Evolutionary conservation across 2,329 filamentous ascomycete genomes (phyloP).

Genomic region (Zymoseptoria tritici): DNA sequence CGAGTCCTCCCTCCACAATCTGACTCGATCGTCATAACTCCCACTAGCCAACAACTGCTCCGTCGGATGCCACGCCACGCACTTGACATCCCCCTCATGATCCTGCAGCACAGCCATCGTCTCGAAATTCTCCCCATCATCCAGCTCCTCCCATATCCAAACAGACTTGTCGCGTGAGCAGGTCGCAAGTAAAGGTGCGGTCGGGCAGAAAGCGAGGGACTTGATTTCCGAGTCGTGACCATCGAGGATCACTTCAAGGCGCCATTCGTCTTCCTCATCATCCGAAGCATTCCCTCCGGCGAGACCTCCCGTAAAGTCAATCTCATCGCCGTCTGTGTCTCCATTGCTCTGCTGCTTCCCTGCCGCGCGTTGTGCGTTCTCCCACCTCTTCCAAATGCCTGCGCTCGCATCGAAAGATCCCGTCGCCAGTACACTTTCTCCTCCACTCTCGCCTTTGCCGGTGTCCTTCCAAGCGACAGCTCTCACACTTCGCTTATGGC

Average conservation of each 20-base stretch:
- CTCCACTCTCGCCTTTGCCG: slow-evolving; percentile 46
- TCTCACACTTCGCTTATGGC: slow-evolving; percentile 85
- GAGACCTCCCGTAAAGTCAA: slow-evolving; percentile 29
- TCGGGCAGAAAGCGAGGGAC: slow-evolving; percentile 64
- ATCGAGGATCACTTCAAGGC: slow-evolving; percentile 84
- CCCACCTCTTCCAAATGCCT: slow-evolving; percentile 62
- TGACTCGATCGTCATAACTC: slow-evolving; percentile 90
- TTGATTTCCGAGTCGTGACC: slow-evolving; percentile 95
- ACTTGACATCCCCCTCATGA: slow-evolving; percentile 93
- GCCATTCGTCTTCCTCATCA: slow-evolving; percentile 72
- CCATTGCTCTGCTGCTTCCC: slow-evolving; percentile 17
- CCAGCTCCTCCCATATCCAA: slow-evolving; percentile 98
- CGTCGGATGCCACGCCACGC: slow-evolving; percentile 81
- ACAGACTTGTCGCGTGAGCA: slow-evolving; percentile 89
- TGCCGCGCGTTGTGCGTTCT: slow-evolving; percentile 36
- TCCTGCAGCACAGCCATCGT: slow-evolving; percentile 91
- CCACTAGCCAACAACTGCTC: slow-evolving; percentile 72
- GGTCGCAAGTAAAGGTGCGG: slow-evolving; percentile 74
- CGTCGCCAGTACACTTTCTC: slow-evolving; percentile 73
- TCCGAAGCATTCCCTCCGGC: slow-evolving; percentile 27
- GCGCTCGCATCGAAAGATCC: slow-evolving; percentile 92
- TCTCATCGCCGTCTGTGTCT: slow-evolving; percentile 13
- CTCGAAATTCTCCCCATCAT: slow-evolving; percentile 87
- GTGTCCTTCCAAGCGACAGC: slow-evolving; percentile 78
- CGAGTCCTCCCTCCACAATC: slow-evolving; percentile 81